These are phyloP conservation scores for Apodospora peruviana DNA, from an alignment of 495 filamentous ascomycete species.

Conservation along the genomic window DNA sequence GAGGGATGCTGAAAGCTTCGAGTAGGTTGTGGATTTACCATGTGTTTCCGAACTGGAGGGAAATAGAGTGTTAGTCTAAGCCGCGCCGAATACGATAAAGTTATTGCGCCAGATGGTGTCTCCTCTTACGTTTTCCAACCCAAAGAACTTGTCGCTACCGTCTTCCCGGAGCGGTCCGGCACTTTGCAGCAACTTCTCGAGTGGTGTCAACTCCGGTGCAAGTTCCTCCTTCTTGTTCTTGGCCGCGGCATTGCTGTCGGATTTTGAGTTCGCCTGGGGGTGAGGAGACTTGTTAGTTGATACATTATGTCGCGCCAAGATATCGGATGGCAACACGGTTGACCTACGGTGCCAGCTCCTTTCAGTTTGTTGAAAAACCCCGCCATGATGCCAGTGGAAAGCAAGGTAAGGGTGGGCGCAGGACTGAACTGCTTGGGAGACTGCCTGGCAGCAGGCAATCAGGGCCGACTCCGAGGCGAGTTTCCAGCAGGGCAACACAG, in stretches of 20 bases:
- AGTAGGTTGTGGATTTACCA: slow-evolving; percentile 56
- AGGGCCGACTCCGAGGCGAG: slow-evolving; percentile 4
- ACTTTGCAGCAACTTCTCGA: slow-evolving; percentile 78
- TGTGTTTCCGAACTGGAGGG: slow-evolving; percentile 83
- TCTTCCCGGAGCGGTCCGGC: slow-evolving; percentile 73
- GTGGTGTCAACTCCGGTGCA: slow-evolving; percentile 61
- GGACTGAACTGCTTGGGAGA: slow-evolving; percentile 10
- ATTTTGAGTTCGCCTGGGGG: slow-evolving; percentile 27
- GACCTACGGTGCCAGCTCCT: slow-evolving; percentile 28
- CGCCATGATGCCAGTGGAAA: slow-evolving; percentile 30
- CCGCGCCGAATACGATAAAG: not conserved
- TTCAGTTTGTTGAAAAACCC: slow-evolving; percentile 43
- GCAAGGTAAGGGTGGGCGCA: slow-evolving; percentile 9
- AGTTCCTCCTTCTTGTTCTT: slow-evolving; percentile 67
- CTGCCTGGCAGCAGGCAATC: not conserved
- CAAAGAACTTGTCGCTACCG: slow-evolving; percentile 97
- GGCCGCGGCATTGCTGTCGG: slow-evolving; percentile 34
- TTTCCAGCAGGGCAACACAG: slow-evolving; percentile 6
- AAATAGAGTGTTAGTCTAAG: slow-evolving; percentile 11
- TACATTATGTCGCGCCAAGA: not conserved
- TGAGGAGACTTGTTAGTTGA: not conserved
- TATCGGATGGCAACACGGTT: not conserved
- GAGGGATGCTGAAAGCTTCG: not conserved
- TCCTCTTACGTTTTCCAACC: slow-evolving; percentile 86
- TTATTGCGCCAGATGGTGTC: not conserved